Evolutionary conservation across 805 yeast genomes (phyloP).

Genomic region (Kodamaea fukazawae): DNA sequence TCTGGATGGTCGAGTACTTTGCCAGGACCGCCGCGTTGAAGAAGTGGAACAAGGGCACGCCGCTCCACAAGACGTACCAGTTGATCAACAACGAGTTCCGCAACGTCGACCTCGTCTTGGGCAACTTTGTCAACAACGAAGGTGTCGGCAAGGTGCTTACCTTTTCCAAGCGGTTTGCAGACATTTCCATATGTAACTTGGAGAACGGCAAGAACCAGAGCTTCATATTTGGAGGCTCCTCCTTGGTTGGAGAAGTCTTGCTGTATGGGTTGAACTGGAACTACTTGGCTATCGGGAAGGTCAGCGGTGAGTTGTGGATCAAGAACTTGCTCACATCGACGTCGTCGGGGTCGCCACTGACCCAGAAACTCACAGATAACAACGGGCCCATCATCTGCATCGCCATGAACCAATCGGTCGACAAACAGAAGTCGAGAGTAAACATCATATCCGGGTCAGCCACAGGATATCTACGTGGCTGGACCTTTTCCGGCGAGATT

Average conservation of each 20-base stretch:
- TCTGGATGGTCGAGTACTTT: conserved; percentile 49
- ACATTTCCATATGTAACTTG: conserved; percentile 30
- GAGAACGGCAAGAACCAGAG: conserved; percentile 37
- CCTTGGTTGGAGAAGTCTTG: conserved; percentile 14
- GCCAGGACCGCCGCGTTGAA: conserved; percentile 32
- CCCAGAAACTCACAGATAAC: conserved; percentile 15
- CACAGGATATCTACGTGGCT: conserved; percentile 23
- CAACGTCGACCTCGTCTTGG: conserved; percentile 18
- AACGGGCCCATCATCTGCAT: conserved; percentile 18
- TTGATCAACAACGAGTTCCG: conserved; percentile 29
- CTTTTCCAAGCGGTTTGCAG: conserved; percentile 26
- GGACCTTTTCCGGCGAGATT: conserved; percentile 25
- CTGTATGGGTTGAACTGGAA: conserved; percentile 31
- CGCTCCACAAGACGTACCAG: conserved; percentile 26
- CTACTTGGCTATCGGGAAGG: conserved; percentile 28
- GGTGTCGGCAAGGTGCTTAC: conserved; percentile 26
- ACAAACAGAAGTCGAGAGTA: conserved; percentile 20
- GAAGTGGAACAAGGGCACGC: conserved; percentile 40
- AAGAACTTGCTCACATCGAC: conserved; percentile 35
- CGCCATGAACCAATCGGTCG: conserved; percentile 17
- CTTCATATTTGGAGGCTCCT: conserved; percentile 33
- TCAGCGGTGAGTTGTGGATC: conserved; percentile 27
- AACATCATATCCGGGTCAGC: conserved; percentile 28
- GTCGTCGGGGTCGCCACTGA: conserved; percentile 24
- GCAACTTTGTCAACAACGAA: conserved; percentile 24